Base-by-base conservation (phyloP, 257 asterid genomes). In the Lithospermum erythrorhizon region DNA sequence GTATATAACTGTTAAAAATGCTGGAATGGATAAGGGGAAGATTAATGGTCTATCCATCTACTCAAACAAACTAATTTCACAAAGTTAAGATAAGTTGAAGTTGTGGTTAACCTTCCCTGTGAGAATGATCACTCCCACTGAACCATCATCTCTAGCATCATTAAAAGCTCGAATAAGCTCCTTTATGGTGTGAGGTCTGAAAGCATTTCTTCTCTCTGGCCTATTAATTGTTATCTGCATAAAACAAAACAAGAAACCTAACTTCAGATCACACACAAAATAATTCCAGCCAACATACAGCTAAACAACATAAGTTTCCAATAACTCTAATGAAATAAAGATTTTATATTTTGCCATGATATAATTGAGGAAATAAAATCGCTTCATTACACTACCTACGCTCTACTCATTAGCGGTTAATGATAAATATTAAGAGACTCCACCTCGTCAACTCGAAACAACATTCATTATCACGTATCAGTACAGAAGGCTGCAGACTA, bases 141-240 rank as follows among this genome's bases (percentile, higher is more conserved):
- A 69, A 72, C 73, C 77, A 57, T 91, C 98, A 70, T 91, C 98
- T 63, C 98, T 80, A 23, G 97, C 94, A 80, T 91, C 97, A 45
- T 82, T 88, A 63, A 91, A 88, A 14, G 97, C 98, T 0, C 84
- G 79, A 69, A 86, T 88, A 21, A 91, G 94, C 83, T 91, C 97
- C 80, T 91, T 91, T 69, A 91, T 84, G 18, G 97, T 91, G 5
- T 77, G 95, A 3, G 98, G 97, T 62, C 98, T 76, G 78, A 88
- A 86, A 4, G 98, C 93, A 54, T 91, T 91, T 66, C 98, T 88
- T 68, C 83, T 84, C 67, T 88, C 97, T 45, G 97, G 97, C 76
- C 98, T 70, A 73, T 88, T 91, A 55, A 91, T 91, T 47, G 98
- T 87, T 32, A 91, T 86, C 98, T 91, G 20, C 32, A 21, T 2